Evolutionary conservation across 148 eudicot genomes (phyloP), one percentile per base, ranked within the genome.

Genomic region (Chenopodium album): DNA sequence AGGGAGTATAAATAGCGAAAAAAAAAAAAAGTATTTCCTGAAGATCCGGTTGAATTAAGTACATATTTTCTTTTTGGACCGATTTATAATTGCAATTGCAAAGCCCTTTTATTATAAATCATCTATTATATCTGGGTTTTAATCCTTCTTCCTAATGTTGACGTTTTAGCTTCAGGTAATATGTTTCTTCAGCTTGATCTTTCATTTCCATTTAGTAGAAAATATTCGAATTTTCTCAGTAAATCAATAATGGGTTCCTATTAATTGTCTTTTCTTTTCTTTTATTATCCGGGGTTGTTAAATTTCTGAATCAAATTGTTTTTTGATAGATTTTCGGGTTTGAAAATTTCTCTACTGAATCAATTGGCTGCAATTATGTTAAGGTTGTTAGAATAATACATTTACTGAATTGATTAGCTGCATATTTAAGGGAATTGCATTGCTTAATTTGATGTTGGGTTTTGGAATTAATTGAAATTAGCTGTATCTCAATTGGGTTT

Each of bases 131-230:
- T 65, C 50, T 52, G 84, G 79, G 54, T 76, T 64, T 72, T 63
- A 63, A 16, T 60, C 23, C 62, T 74, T 83, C 20, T 76, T 50
- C 22, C 56, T 65, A 66, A 65, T 28, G 41, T 62, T 56, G 82
- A 59, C 76, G 86, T 34, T 47, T 70, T 64, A 28, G 71, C 76
- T 84, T 75, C 86, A 84, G 86, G 86, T 84, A n/a, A 46, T 28
- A 59, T 26, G 2, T 66, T 70, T 76, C 63, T 76, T 19, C 14
- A 56, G 71, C 80, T 79, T 76, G 23, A 75, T 79, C 68, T 76
- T 50, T 19, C 47, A 1, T 32, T 44, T 70, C 26, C 70, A 46
- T 23, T 41, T 81, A 32, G n/a, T 50, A 7, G 16, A 68, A 52
- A 37, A n/a, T 7, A 7, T 23, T 59, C 62, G 41, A 7, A 16